Evolutionary conservation across 2,329 filamentous ascomycete genomes (phyloP), one percentile per base, ranked within the genome.

Genomic region (Cladosporium sp.): DNA sequence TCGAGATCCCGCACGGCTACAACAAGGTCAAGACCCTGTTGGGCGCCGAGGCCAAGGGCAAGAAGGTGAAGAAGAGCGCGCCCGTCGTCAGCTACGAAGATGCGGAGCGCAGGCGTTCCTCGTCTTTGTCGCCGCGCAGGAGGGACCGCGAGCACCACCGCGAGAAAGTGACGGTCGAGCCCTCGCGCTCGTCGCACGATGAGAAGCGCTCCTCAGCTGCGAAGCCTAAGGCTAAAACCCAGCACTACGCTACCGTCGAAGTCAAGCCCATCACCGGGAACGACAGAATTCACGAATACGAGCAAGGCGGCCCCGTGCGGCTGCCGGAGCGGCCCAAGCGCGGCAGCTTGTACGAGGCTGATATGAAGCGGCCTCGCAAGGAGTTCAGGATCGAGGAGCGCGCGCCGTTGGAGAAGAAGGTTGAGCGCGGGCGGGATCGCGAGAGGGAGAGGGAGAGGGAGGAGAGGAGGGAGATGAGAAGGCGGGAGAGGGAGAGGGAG

Each of bases 1-100:
- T 76, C 32, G 73, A 76, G 62, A 63, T 76, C 44, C 71, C 72
- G 11, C 63, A 66, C 35, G 66, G 64, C 49, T 75, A 74, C 63
- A 58, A 67, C 38, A 65, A 74, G 52, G 66, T 70, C 40, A 63
- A 62, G 31, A 61, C 65, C 38, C 69, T 75, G 5, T 63, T 76
- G 44, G 70, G 64, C 57, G 70, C 70, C 4, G 38, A 32, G 69
- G 72, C 53, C 71, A 35, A 11, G 10, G 74, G 61, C 54, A 56
- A 32, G 46, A 57, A 31, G 50, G 16, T 7, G 9, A 44, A 31
- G 54, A 46, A 35, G 38, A 19, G 38, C 46, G 42, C 54, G 7
- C 67, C 71, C 11, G 69, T 74, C 56, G 64, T 74, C 58, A 72
- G 68, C 63, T 72, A 73, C 66, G 51, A 58, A 2, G 35, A 38